phyloP scores from a whole-genome alignment of 495 filamentous ascomycete genomes.

The Rhypophila decipiens region DNA sequence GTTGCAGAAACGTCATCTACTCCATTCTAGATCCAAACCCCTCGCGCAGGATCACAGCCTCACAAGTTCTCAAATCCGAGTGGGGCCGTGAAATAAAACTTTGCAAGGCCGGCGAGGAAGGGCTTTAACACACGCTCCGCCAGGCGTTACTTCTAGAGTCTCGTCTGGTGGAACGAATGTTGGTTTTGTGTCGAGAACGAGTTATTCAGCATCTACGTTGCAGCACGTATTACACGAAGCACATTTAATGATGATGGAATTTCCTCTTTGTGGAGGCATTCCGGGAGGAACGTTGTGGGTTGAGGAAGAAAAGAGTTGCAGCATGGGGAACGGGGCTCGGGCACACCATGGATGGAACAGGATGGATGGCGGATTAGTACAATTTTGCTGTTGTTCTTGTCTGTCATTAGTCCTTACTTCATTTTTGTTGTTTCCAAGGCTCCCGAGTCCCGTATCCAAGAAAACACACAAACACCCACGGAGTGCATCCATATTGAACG shows the following conservation, averaged over 20 bases:
- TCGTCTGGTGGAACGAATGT: conserved; percentile 13
- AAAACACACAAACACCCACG: conserved; percentile 1
- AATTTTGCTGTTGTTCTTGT: no score
- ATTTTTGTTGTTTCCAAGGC: background rate
- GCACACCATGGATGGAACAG: background rate
- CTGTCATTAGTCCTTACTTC: background rate
- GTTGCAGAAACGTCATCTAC: conserved; percentile 97
- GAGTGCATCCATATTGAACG: background rate
- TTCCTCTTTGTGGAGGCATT: no score
- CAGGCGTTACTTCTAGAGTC: conserved; percentile 9
- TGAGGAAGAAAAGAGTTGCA: background rate
- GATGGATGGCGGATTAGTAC: no score
- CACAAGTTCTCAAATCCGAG: conserved; percentile 94
- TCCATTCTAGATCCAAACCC: conserved; percentile 97
- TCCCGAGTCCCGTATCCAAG: background rate
- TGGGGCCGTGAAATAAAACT: conserved; percentile 96
- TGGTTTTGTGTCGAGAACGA: background rate
- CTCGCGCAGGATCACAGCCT: conserved; percentile 84
- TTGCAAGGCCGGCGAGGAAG: conserved; percentile 93
- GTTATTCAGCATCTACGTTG: background rate
- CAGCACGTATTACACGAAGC: background rate
- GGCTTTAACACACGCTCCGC: conserved; percentile 45
- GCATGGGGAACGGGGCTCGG: background rate
- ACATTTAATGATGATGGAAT: no score
- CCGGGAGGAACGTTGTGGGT: no score